A percentile compares a stretch with the other conserved stretches of the same genome.
phyloP scores from a whole-genome alignment of 2,329 filamentous ascomycete genomes.

The Torrubiellomyces zombiae region DNA sequence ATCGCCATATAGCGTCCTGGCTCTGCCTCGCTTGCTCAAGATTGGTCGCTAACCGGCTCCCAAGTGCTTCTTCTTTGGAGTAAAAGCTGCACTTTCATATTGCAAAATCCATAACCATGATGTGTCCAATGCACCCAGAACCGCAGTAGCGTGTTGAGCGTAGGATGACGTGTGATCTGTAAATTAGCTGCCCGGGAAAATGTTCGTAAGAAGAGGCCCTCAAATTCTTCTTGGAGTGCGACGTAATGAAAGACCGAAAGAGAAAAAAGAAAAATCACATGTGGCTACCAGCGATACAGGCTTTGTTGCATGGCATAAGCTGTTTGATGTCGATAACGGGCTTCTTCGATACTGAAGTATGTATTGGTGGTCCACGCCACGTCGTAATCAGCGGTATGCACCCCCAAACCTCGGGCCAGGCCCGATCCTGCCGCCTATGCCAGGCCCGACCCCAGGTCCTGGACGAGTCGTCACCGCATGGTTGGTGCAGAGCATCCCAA shows the following conservation, averaged over 20 bases:
- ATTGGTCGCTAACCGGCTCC: no score
- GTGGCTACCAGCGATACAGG: no score
- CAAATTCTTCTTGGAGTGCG: slow-evolving; percentile 29
- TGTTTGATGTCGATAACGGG: no score
- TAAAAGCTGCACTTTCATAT: slow-evolving; percentile 24
- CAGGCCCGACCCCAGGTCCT: slow-evolving; percentile 60
- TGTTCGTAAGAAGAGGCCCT: slow-evolving; percentile 28
- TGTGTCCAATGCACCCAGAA: slow-evolving; percentile 40
- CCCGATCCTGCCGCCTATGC: slow-evolving; percentile 40
- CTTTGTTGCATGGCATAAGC: no score
- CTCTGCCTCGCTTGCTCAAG: no score
- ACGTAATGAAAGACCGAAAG: no score
- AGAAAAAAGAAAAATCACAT: slow-evolving; percentile 14
- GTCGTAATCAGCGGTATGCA: slow-evolving; percentile 42
- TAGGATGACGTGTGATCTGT: slow-evolving; percentile 42
- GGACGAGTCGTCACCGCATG: slow-evolving; percentile 78
- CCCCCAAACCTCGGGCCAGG: slow-evolving; percentile 41
- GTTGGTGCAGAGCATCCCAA: slow-evolving; percentile 98
- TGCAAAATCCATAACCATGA: slow-evolving; percentile 45
- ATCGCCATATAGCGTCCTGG: no score
- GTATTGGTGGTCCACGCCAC: no score
- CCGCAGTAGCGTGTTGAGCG: slow-evolving; percentile 30
- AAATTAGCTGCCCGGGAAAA: slow-evolving; percentile 35
- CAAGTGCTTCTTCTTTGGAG: no score
- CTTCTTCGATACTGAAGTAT: no score